phyloP scores from a whole-genome alignment of 2,329 filamentous ascomycete species.

The Fusarium illudens region DNA sequence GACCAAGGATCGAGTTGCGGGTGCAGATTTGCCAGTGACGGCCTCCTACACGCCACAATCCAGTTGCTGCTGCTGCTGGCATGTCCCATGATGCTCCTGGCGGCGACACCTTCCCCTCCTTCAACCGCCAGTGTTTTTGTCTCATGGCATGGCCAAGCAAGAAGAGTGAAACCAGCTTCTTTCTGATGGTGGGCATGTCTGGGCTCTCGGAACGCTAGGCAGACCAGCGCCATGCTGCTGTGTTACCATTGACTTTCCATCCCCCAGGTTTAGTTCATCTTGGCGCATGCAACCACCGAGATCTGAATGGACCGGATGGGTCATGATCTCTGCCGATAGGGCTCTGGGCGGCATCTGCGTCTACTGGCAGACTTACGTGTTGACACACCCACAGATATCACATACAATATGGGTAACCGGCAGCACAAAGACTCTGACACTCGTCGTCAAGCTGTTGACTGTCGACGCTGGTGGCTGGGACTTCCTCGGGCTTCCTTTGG shows the following conservation, averaged over 20 bases:
- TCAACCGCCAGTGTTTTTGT: not conserved
- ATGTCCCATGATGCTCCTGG: slow-evolving; percentile 12
- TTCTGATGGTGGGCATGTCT: not conserved
- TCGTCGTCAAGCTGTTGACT: not conserved
- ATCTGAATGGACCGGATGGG: slow-evolving; percentile 1
- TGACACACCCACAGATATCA: not conserved
- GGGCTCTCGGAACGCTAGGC: not conserved
- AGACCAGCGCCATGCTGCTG: not conserved
- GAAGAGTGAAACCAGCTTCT: not conserved
- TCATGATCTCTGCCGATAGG: not conserved
- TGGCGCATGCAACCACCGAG: not conserved
- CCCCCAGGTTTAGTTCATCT: not conserved
- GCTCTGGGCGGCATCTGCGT: not conserved
- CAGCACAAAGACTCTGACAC: not conserved
- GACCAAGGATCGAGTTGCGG: slow-evolving; percentile 10
- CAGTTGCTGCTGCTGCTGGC: slow-evolving; percentile 7
- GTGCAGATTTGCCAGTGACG: slow-evolving; percentile 4
- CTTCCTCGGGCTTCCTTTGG: not conserved
- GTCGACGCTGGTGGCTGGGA: not conserved
- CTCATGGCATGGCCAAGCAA: not conserved
- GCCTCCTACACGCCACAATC: slow-evolving; percentile 18
- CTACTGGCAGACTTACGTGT: not conserved
- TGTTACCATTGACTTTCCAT: not conserved
- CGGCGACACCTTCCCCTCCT: not conserved
- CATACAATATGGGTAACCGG: not conserved